phyloP scores from a whole-genome alignment of 768 basidiomycete genomes.

The Mycena amicta region DNA sequence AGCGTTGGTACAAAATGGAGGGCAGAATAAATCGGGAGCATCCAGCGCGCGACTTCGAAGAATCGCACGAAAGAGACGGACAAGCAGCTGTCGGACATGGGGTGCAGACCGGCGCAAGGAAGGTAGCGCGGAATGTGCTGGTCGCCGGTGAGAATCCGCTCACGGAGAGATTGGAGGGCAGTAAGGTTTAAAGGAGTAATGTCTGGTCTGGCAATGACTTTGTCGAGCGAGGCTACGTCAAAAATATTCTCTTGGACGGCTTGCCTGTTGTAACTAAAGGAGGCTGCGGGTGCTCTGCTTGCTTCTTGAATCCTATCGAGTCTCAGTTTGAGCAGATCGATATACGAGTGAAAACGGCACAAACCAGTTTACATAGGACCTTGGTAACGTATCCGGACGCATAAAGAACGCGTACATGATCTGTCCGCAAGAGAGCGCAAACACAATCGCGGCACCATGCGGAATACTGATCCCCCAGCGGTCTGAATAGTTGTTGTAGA shows the following conservation, averaged over 20 bases:
- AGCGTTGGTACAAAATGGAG: constrained; percentile 87
- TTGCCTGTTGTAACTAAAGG: constrained; percentile 61
- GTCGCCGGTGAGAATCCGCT: constrained; percentile 36
- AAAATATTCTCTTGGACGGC: constrained; percentile 62
- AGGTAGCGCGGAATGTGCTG: constrained; percentile 54
- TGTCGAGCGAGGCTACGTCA: constrained; percentile 59
- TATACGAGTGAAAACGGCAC: constrained; percentile 20
- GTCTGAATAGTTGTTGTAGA: constrained; percentile 77
- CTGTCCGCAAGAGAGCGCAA: constrained; percentile 77
- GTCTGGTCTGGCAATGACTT: constrained; percentile 51
- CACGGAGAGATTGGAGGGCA: constrained; percentile 47
- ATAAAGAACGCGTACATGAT: constrained; percentile 81
- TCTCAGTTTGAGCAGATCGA: not conserved
- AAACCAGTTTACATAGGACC: constrained; percentile 75
- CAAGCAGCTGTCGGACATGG: constrained; percentile 61
- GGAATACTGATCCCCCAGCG: constrained; percentile 72
- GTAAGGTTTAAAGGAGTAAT: constrained; percentile 54
- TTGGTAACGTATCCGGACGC: constrained; percentile 83
- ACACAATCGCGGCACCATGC: constrained; percentile 81
- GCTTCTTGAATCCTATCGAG: constrained; percentile 72
- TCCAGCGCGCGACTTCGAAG: constrained; percentile 81
- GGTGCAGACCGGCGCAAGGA: constrained; percentile 80
- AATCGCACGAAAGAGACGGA: constrained; percentile 70
- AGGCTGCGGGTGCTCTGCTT: constrained; percentile 59
- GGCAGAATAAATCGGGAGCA: constrained; percentile 82